Percentiles rank a stretch among this genome's conserved stretches.
phyloP scores from a whole-genome alignment of 768 basidiomycete species.

The Suillus bovinus region DNA sequence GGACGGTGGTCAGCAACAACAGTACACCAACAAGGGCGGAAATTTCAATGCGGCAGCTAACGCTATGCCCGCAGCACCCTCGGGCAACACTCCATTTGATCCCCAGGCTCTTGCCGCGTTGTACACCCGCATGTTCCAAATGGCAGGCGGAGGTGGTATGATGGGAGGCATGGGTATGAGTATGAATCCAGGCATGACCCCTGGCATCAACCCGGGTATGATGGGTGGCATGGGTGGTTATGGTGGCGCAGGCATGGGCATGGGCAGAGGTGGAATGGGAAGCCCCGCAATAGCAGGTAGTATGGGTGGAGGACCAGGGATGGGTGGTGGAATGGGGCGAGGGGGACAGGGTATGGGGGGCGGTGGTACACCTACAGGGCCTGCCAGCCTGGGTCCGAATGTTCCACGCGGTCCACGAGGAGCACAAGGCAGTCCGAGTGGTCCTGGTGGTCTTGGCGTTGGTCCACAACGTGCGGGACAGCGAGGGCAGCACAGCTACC shows the following conservation, averaged over 20 bases:
- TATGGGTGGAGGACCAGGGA: constrained; percentile 39
- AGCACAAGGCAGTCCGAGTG: constrained; percentile 52
- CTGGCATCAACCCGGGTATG: constrained; percentile 24
- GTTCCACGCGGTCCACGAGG: constrained; percentile 69
- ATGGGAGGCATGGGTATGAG: constrained; percentile 47
- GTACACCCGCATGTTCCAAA: constrained; percentile 95
- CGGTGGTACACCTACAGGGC: constrained; percentile 33
- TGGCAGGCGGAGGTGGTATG: constrained; percentile 58
- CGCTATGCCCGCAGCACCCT: constrained; percentile 25
- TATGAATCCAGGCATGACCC: constrained; percentile 4
- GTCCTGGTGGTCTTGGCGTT: constrained; percentile 48
- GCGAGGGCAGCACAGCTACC: constrained; percentile 79
- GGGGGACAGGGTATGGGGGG: constrained; percentile 41
- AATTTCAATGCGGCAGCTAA: constrained; percentile 36
- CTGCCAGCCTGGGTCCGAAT: constrained; percentile 52
- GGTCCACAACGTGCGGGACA: constrained; percentile 73
- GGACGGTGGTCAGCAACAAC: constrained; percentile 30
- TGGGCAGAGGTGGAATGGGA: constrained; percentile 36
- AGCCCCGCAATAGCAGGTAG: constrained; percentile 31
- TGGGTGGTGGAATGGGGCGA: constrained; percentile 43
- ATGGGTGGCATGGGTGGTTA: constrained; percentile 36
- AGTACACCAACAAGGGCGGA: constrained; percentile 36
- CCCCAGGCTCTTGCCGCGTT: constrained; percentile 90
- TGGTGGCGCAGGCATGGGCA: constrained; percentile 37
- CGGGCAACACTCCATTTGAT: constrained; percentile 73